These are phyloP conservation scores for Exobasidium rhododendri DNA, from an alignment of 1,284 basidiomycete genomes.

Conservation along the genomic window DNA sequence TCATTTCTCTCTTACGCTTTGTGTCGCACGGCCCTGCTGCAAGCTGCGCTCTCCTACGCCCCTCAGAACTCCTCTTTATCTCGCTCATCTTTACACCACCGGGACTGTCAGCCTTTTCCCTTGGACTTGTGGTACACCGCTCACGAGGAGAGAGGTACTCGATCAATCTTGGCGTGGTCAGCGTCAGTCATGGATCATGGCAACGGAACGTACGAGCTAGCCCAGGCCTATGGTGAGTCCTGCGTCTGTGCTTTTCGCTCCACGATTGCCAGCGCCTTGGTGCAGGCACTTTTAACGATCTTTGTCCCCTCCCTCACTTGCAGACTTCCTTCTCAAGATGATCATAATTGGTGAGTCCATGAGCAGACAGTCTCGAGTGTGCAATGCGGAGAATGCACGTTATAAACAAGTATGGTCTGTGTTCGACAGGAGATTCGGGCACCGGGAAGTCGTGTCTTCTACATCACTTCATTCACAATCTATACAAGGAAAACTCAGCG, in stretches of 20 bases:
- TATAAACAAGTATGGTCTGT: too few species aligned
- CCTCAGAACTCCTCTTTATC: too few species aligned
- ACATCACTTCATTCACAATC: conserved; percentile 83
- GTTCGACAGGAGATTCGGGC: conserved; percentile 92
- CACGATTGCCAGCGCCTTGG: not conserved
- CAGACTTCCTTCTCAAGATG: conserved; percentile 92
- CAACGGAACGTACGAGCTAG: not conserved
- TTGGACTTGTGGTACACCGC: too few species aligned
- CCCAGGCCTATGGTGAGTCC: not conserved
- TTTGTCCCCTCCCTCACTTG: not conserved
- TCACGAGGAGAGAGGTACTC: too few species aligned
- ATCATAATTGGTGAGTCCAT: conserved; percentile 73
- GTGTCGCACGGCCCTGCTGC: too few species aligned
- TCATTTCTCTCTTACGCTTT: too few species aligned
- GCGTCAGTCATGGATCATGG: not conserved
- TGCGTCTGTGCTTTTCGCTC: not conserved
- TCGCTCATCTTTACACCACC: too few species aligned
- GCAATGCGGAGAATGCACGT: too few species aligned
- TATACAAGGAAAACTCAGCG: conserved; percentile 78
- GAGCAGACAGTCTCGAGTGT: not conserved
- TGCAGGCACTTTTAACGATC: not conserved
- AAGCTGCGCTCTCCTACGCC: too few species aligned
- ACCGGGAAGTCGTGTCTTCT: conserved; percentile 94
- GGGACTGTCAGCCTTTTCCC: too few species aligned
- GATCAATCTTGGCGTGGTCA: too few species aligned